Evolutionary conservation across 1,284 basidiomycete genomes (phyloP).

Genomic region (Pterula multifida): DNA sequence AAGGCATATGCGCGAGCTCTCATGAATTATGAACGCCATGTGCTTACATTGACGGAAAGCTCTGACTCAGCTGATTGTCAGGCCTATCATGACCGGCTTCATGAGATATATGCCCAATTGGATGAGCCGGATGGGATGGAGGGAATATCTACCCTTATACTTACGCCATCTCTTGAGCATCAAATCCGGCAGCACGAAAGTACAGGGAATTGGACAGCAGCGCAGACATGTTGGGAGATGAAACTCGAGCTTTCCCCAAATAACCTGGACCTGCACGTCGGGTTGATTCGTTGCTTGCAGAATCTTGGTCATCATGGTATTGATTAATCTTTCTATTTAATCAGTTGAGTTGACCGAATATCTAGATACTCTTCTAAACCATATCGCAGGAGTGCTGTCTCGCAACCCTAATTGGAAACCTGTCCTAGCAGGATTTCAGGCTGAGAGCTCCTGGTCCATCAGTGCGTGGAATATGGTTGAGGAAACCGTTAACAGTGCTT

Average conservation of each 20-base stretch:
- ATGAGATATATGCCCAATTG: constrained; percentile 92
- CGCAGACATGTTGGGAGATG: constrained; percentile 99
- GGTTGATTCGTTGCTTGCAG: constrained; percentile 82
- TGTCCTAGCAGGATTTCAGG: constrained; percentile 73
- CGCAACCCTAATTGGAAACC: constrained; percentile 79
- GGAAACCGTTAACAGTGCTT: constrained; percentile 38
- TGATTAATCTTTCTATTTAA: not conserved
- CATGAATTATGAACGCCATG: constrained; percentile 88
- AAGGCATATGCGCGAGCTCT: constrained; percentile 90
- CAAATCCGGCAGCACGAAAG: constrained; percentile 98
- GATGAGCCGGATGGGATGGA: constrained; percentile 99
- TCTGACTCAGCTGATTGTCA: constrained; percentile 47
- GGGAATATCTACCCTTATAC: constrained; percentile 83
- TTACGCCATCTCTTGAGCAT: constrained; percentile 87
- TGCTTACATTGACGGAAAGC: constrained; percentile 38
- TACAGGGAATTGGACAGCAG: constrained; percentile 94
- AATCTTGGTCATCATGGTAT: constrained; percentile 96
- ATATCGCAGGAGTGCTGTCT: constrained; percentile 86
- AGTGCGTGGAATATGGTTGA: constrained; percentile 86
- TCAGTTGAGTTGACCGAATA: not conserved
- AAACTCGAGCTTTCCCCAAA: constrained; percentile 84
- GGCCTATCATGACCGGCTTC: constrained; percentile 81
- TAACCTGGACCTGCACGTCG: constrained; percentile 82
- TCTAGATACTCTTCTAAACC: constrained; percentile 88
- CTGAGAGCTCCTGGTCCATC: constrained; percentile 93